A percentile compares a stretch with the other conserved stretches of the same genome.
Evolutionary conservation across 148 eudicot species (phyloP).

Genomic region (Vaccinium myrtillus): DNA sequence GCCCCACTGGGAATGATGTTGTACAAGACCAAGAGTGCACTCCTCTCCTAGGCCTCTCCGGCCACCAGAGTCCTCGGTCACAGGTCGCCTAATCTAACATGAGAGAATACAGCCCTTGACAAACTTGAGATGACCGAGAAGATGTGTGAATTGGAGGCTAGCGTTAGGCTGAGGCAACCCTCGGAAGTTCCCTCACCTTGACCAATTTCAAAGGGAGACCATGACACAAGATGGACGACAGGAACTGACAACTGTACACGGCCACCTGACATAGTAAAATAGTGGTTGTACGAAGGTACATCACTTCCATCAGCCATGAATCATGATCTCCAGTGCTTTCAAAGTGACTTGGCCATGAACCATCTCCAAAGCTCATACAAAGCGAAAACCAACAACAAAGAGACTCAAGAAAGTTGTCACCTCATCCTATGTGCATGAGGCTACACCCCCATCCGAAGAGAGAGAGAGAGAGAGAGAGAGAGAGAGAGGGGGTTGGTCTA

Average conservation of each 20-base stretch:
- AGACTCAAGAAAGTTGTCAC: too few species aligned
- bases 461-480: too few species aligned
- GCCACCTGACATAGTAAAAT: not conserved
- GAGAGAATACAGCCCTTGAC: not conserved
- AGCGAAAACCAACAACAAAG: too few species aligned
- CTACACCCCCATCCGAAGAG: not conserved
- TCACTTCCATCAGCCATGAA: not conserved
- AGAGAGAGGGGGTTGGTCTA: too few species aligned
- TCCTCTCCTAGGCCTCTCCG: not conserved
- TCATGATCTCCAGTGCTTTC: not conserved
- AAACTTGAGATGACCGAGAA: not conserved
- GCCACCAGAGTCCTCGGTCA: too few species aligned
- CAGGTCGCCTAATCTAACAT: too few species aligned
- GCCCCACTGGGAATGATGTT: not conserved
- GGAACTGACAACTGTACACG: not conserved
- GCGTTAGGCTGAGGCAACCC: not conserved
- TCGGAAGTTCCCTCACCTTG: not conserved
- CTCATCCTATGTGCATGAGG: too few species aligned
- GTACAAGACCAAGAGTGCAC: not conserved
- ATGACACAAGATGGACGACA: not conserved
- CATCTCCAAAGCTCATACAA: too few species aligned
- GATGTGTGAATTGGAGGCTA: not conserved
- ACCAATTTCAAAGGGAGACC: not conserved
- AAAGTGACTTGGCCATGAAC: not conserved
- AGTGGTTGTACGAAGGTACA: not conserved